Evolutionary conservation across 2,329 filamentous ascomycete species (phyloP), one percentile per base, ranked within the genome.

Genomic region (Fusarium bactridioides): DNA sequence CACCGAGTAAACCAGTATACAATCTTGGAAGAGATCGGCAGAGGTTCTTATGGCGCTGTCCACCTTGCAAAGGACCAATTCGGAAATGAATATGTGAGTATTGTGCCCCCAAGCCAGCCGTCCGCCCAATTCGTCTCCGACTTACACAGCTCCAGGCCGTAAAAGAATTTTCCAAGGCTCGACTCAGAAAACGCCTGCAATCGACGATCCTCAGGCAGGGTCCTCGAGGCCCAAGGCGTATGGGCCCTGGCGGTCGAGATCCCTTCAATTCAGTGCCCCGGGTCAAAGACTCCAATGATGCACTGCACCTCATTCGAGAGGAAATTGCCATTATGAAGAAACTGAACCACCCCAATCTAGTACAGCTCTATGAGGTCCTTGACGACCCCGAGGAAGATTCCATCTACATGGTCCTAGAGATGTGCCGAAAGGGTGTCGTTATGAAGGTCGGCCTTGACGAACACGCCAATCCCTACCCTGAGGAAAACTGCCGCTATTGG

Each of bases 261-360:
- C 77, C 35, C 72, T 80, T 54, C 76, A 77, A 67, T 23, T 77
- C 75, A 11, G 72, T 75, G 38, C 70, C 78, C 50, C 77, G 77
- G 10, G 74, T 86, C 50, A 87, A 87, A 47, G 91, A 93, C 79
- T 92, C 91, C 74, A 85, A 85, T 31, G 89, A 91, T 77, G 90
- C 95, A 0, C 85, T 98, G 18, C 93, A 93, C 78, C 85, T 98
- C 67, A 98, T 99, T 80, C 93, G 94, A 69, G 93, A 97, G 81
- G 96, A 99, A 82, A 96, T 98, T 77, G 96, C 96, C 65, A 97
- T 98, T 79, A 98, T 99, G 95, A 99, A 98, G 86, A 98, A 98
- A 83, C 87, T 98, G 51, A 91, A 98, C 78, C 96, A 99, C 79
- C 92, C 91, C 33, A 99, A 98, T 78, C 85, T 99, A n/a, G 95